Percentiles rank a stretch among this genome's conserved stretches.
Conservation (phyloP, 2,329 filamentous ascomycete species). For the Didymella keratinophila region DNA sequence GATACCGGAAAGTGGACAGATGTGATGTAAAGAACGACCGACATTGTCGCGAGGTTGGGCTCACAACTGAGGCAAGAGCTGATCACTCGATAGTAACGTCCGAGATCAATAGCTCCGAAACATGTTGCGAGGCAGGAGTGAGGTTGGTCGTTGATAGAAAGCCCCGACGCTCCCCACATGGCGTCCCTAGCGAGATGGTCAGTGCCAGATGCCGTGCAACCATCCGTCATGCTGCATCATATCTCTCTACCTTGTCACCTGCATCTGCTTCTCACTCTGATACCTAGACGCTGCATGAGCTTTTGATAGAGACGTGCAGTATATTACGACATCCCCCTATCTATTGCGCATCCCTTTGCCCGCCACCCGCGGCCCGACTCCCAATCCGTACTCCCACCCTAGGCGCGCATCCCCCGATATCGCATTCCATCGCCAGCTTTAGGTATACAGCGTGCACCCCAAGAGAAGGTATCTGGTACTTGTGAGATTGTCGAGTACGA, state of each 20-base stretch:
- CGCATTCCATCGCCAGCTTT: conserved; percentile 21
- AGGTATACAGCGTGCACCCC: background rate
- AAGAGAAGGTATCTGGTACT: conserved; percentile 18
- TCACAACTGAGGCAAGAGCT: conserved; percentile 6
- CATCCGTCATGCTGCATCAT: conserved; percentile 18
- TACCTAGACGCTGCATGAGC: conserved; percentile 2
- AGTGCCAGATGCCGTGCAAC: conserved; percentile 18
- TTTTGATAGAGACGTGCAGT: conserved; percentile 8
- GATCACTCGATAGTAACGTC: background rate
- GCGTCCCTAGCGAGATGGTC: conserved; percentile 18
- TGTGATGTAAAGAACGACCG: conserved; percentile 2
- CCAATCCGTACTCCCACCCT: conserved; percentile 2
- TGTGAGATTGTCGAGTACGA: conserved; percentile 27
- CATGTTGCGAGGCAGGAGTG: conserved; percentile 7
- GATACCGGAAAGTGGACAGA: conserved; percentile 12
- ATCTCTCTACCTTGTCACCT: conserved; percentile 10
- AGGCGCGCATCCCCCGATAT: conserved; percentile 27
- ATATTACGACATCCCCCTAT: conserved; percentile 17
- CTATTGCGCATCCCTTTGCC: conserved; percentile 15
- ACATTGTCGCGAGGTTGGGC: conserved; percentile 9
- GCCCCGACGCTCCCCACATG: conserved; percentile 17
- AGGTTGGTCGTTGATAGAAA: conserved; percentile 23
- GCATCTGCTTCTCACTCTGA: conserved; percentile 7
- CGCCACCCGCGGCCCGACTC: conserved; percentile 3
- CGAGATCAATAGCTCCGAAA: conserved; percentile 5